A percentile compares a stretch with the other conserved stretches of the same genome.
phyloP scores from a whole-genome alignment of 1,284 basidiomycete genomes.

The Apiotrichum gracile region DNA sequence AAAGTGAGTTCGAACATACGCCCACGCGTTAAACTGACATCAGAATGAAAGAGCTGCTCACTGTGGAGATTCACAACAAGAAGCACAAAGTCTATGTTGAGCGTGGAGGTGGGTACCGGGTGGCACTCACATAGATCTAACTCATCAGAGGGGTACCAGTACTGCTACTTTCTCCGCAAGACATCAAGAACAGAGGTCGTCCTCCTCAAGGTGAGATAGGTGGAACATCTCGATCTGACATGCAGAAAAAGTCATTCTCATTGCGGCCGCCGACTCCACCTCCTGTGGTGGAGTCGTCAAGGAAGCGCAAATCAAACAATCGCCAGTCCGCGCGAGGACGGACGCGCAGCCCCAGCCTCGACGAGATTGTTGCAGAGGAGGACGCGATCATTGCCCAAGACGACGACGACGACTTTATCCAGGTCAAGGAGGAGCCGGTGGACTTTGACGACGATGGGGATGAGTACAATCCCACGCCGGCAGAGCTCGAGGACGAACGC shows the following conservation, averaged over 20 bases:
- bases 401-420: conserved; percentile 16
- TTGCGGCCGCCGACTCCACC: conserved; percentile 33
- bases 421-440: conserved; percentile 22
- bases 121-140: too few relatives aligned
- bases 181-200: conserved; percentile 43
- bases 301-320: conserved; percentile 18
- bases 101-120: conserved; percentile 35
- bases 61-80: conserved; percentile 23
- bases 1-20: conserved; percentile 16
- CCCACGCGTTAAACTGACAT: neutral
- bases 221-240: neutral
- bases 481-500: conserved; percentile 21
- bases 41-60: conserved; percentile 30
- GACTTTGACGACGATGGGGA: neutral
- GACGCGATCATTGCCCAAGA: conserved; percentile 7
- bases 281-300: conserved; percentile 6
- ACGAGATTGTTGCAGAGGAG: conserved; percentile 3
- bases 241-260: conserved; percentile 35
- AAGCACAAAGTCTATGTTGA: conserved; percentile 44
- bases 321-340: conserved; percentile 7
- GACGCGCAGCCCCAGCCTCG: conserved; percentile 2
- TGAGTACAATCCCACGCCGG: neutral
- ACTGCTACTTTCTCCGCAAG: conserved; percentile 42
- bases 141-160: conserved; percentile 38
- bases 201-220: conserved; percentile 32